Percentiles rank a stretch among this genome's conserved stretches.
phyloP scores from a whole-genome alignment of 352 stramenopile species.

The Phytophthora lateralis region DNA sequence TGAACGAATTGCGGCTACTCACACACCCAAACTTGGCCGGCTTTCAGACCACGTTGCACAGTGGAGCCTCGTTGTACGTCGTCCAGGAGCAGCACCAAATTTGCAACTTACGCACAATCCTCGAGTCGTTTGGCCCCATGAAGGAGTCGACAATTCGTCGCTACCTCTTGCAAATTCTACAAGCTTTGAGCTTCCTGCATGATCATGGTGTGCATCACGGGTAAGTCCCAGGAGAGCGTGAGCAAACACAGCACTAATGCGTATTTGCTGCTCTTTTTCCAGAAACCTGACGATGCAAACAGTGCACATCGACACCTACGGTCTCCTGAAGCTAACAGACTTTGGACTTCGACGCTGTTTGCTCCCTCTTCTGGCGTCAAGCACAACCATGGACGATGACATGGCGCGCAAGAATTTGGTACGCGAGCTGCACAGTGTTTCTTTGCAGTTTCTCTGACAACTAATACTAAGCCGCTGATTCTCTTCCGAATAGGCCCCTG shows the following conservation, averaged over 20 bases:
- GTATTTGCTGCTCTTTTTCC: not conserved
- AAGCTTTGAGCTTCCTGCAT: conserved; percentile 60
- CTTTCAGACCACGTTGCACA: conserved; percentile 47
- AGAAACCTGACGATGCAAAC: conserved; percentile 54
- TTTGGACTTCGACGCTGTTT: conserved; percentile 44
- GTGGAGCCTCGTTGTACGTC: conserved; percentile 40
- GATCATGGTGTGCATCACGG: conserved; percentile 48
- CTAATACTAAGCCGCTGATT: not conserved
- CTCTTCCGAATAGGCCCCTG: conserved; percentile 26
- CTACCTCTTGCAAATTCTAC: conserved; percentile 65
- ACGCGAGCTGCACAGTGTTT: not conserved
- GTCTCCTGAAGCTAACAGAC: conserved; percentile 56
- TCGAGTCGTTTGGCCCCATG: conserved; percentile 75
- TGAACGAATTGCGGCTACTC: conserved; percentile 50
- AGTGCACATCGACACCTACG: conserved; percentile 68
- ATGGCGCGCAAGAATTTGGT: conserved; percentile 16
- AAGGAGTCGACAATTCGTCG: conserved; percentile 73
- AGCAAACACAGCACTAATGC: not conserved
- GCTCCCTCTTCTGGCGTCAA: conserved; percentile 11
- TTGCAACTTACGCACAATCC: conserved; percentile 62
- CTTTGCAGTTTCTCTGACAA: not conserved
- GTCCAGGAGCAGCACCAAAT: conserved; percentile 43
- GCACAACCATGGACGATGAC: conserved; percentile 7
- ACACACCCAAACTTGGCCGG: conserved; percentile 49
- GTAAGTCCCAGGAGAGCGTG: conserved; percentile 22